Evolutionary conservation across 345 rosid species (phyloP).

Genomic region (Punica granatum): DNA sequence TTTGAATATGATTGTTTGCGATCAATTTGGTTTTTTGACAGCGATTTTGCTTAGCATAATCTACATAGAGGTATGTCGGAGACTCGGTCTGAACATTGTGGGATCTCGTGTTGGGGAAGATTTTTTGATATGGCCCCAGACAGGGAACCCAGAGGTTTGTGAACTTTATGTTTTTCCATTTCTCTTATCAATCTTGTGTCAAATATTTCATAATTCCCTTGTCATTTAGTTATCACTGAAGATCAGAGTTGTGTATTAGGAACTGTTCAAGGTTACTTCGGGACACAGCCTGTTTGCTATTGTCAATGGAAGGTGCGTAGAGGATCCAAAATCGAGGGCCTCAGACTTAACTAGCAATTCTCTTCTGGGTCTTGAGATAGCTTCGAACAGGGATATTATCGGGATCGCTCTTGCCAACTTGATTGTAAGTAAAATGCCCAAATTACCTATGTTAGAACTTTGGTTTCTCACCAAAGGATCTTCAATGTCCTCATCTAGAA

Average conservation of each 20-base stretch:
- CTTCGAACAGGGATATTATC: constrained; percentile 73
- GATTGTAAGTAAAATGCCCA: constrained; percentile 46
- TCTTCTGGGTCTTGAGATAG: constrained; percentile 73
- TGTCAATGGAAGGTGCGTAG: constrained; percentile 84
- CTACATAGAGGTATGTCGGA: constrained; percentile 83
- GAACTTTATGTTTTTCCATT: not conserved
- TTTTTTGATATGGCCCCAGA: constrained; percentile 90
- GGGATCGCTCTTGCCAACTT: constrained; percentile 93
- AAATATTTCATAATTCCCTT: not conserved
- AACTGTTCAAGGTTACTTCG: constrained; percentile 68
- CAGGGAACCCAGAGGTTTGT: constrained; percentile 70
- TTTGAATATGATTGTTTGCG: not conserved
- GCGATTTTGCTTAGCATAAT: constrained; percentile 87
- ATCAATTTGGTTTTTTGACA: constrained; percentile 23
- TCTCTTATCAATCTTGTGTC: not conserved
- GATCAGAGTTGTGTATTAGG: constrained; percentile 24
- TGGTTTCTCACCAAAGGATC: not conserved
- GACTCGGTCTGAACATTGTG: constrained; percentile 65
- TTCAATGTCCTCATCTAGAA: constrained; percentile 1
- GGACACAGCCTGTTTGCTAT: constrained; percentile 82
- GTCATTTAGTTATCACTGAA: not conserved
- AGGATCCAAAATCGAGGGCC: constrained; percentile 83
- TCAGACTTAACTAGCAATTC: constrained; percentile 79
- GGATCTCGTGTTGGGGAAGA: constrained; percentile 98
- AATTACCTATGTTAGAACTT: not conserved